Evolutionary conservation across 352 stramenopile genomes (phyloP).

Genomic region (Phytophthora quininea): DNA sequence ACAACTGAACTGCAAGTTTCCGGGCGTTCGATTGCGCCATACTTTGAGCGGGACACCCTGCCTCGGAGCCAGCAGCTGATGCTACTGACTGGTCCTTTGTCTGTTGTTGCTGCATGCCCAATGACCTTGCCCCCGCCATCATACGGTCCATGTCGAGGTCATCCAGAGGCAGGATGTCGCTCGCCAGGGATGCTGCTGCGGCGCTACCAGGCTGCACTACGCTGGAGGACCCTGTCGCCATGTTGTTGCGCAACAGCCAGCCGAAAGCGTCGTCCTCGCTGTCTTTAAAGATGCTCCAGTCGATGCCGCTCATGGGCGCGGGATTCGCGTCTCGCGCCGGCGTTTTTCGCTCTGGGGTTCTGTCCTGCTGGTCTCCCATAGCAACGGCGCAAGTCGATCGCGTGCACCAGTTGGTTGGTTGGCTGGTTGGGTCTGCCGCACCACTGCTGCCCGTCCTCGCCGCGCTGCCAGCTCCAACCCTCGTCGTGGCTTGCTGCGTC

Average conservation of each 20-base stretch:
- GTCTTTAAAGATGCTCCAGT: slow-evolving; percentile 78
- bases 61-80: background rate
- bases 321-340: slow-evolving; percentile 11
- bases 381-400: background rate
- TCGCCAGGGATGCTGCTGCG: slow-evolving; percentile 3
- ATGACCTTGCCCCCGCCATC: slow-evolving; percentile 14
- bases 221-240: background rate
- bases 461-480: background rate
- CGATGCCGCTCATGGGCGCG: slow-evolving; percentile 51
- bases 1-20: slow-evolving; percentile 29
- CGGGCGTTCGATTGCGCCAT: slow-evolving; percentile 16
- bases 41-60: background rate
- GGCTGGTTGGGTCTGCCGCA: background rate
- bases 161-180: slow-evolving; percentile 44
- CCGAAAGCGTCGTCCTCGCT: slow-evolving; percentile 61
- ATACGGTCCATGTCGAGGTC: slow-evolving; percentile 44
- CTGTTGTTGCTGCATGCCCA: slow-evolving; percentile 7
- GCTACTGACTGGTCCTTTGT: background rate
- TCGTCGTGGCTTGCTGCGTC: background rate
- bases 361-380: slow-evolving; percentile 29
- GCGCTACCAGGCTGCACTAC: background rate
- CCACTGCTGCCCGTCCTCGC: background rate
- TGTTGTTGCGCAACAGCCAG: slow-evolving; percentile 59
- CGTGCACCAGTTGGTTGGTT: background rate
- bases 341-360: slow-evolving; percentile 4